Conservation (phyloP, 2,329 filamentous ascomycete species). For the Xylaria sp. region DNA sequence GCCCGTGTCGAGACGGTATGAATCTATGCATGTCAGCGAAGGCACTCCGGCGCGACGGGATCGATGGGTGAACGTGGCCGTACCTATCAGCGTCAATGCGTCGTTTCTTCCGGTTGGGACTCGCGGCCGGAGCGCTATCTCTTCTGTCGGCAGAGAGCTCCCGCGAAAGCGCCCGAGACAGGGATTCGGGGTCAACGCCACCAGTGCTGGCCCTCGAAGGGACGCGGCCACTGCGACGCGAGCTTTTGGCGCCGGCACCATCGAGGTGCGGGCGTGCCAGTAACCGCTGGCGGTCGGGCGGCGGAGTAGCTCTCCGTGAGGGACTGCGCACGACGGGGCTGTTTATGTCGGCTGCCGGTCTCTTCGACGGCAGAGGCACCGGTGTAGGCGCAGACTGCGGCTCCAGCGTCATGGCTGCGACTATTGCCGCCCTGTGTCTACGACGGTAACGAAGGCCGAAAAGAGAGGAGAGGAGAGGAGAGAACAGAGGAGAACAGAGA, state of each 20-base stretch:
- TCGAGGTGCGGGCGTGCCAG: conserved; percentile 57
- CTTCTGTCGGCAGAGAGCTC: conserved; percentile 63
- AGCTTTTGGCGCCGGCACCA: conserved; percentile 48
- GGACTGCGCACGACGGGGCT: conserved; percentile 52
- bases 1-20: conserved; percentile 91
- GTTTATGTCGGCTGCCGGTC: conserved; percentile 50
- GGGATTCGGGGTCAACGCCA: conserved; percentile 60
- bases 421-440: conserved; percentile 14
- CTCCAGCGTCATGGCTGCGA: conserved; percentile 51
- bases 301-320: conserved; percentile 57
- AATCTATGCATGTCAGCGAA: conserved; percentile 69
- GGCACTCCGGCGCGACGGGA: not conserved
- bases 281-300: conserved; percentile 56
- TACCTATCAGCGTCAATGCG: conserved; percentile 72
- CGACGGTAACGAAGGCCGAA: not conserved
- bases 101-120: conserved; percentile 68
- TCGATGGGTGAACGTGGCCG: conserved; percentile 28
- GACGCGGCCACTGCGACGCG: conserved; percentile 52
- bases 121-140: conserved; percentile 64
- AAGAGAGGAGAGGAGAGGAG: not conserved
- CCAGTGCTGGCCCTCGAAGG: conserved; percentile 53
- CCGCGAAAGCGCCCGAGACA: conserved; percentile 63
- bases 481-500: conserved; percentile 4
- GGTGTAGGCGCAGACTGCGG: conserved; percentile 45
- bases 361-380: conserved; percentile 47